Evolutionary conservation across 352 stramenopile genomes (phyloP), one percentile per base, ranked within the genome.

Genomic region (Phytophthora foliorum): DNA sequence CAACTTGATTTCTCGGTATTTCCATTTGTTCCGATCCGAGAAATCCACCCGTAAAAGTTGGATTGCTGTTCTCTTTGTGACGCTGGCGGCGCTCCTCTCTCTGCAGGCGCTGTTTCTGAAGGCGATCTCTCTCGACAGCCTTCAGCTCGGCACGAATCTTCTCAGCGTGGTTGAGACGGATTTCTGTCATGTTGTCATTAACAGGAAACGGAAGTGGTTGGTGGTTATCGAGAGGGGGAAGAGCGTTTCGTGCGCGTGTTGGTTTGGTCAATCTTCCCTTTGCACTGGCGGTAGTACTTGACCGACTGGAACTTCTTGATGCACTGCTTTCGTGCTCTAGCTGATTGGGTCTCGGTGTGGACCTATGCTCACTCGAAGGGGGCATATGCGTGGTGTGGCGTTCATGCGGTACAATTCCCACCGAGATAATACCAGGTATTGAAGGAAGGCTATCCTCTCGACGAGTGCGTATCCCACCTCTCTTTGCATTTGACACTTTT

Each of bases 41-140:
- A 8, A 73, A 62, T 6, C 32, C 54, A 44, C 25, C 52, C 21
- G 31, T 22, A 45, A 70, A 55, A 19, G 42, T 38, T 29, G 32
- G 46, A 17, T 34, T 52, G 31, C 38, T 58, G 22, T 49, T 77
- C 57, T 50, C 59, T 48, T 46, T 64, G 32, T 81, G 75, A 19
- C 69, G 70, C 4, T 79, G 73, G 6, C 64, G 53, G n/a, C 79
- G 69, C 50, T 87, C 69, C 52, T 90, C 77, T 69, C 76, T 60
- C 34, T 75, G 57, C 44, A 72, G 6, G 8, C 77, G 52, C 29
- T 86, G 77, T 22, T 85, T 89, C 24, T 69, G 67, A 32, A 87
- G 69, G 1, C 80, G 77, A 6, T 87, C 69, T 59, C 77, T 83
- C 22, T 86, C 76, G 2, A 77, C 45, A 27, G 74, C 56, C 29